These are phyloP conservation scores for Candida sanyiensis DNA, from an alignment of 805 yeast species.

Conservation along the genomic window DNA sequence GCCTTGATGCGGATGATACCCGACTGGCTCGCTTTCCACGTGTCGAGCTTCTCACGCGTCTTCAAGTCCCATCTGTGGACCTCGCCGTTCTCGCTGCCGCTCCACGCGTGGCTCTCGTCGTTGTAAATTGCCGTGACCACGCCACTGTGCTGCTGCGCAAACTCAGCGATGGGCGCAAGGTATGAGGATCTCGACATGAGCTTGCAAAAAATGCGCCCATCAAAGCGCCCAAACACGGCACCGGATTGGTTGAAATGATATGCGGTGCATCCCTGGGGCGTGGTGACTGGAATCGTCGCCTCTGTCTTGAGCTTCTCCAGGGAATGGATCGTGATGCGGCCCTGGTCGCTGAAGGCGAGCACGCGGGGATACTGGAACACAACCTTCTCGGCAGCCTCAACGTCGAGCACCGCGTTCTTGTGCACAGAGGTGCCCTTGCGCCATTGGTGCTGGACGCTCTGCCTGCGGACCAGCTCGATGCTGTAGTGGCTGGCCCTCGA, in stretches of 20 bases:
- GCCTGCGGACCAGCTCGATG: conserved; percentile 30
- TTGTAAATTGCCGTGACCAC: conserved; percentile 16
- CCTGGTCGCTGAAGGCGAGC: conserved; percentile 16
- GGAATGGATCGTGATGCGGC: conserved; percentile 12
- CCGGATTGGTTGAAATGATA: conserved; percentile 12
- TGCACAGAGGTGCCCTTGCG: conserved; percentile 13
- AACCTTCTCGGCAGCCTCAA: conserved; percentile 8
- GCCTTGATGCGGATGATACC: conserved; percentile 14
- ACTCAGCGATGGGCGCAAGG: conserved; percentile 9
- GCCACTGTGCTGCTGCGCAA: conserved; percentile 9
- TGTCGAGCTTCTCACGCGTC: conserved; percentile 6
- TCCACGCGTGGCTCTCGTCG: conserved; percentile 16
- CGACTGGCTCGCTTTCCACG: conserved; percentile 2
- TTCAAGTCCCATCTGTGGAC: conserved; percentile 18
- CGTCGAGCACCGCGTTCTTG: conserved; percentile 8
- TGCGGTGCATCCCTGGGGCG: conserved; percentile 16
- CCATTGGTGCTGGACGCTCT: conserved; percentile 21
- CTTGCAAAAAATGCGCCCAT: conserved; percentile 18
- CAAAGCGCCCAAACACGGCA: conserved; percentile 18
- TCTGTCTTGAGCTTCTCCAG: conserved; percentile 16
- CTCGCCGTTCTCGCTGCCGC: conserved; percentile 21
- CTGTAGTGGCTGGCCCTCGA: conserved; percentile 31
- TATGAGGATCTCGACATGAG: conserved; percentile 15
- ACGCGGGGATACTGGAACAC: conserved; percentile 18
- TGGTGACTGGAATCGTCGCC: conserved; percentile 17